phyloP scores from a whole-genome alignment of 2,329 filamentous ascomycete species.

The Annulohypoxylon truncatum region DNA sequence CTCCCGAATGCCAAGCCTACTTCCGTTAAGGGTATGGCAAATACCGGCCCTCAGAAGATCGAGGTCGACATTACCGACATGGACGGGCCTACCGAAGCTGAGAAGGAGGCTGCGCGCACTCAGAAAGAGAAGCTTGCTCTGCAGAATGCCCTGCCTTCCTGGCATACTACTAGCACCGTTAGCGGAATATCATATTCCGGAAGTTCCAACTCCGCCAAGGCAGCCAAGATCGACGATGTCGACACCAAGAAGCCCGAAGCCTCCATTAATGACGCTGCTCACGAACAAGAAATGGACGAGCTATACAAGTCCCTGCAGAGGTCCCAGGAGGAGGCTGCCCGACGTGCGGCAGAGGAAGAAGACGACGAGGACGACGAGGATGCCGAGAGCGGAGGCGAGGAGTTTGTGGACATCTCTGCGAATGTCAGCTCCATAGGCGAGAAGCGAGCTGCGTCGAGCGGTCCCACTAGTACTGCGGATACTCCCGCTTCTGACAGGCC shows the following conservation, averaged over 20 bases:
- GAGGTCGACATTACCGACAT: slow-evolving; percentile 75
- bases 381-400: slow-evolving; percentile 47
- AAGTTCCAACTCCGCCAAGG: slow-evolving; percentile 47
- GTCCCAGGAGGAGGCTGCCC: slow-evolving; percentile 63
- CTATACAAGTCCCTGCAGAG: slow-evolving; percentile 76
- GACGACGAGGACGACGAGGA: slow-evolving; percentile 57
- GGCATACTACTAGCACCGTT: slow-evolving; percentile 78
- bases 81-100: slow-evolving; percentile 73
- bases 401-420: slow-evolving; percentile 53
- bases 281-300: slow-evolving; percentile 70
- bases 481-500: slow-evolving; percentile 54
- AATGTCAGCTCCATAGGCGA: slow-evolving; percentile 45
- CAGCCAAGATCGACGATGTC: slow-evolving; percentile 58
- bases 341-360: slow-evolving; percentile 61
- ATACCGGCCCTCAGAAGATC: slow-evolving; percentile 75
- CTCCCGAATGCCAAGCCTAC: slow-evolving; percentile 70
- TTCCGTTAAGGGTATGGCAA: slow-evolving; percentile 75
- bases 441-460: slow-evolving; percentile 47
- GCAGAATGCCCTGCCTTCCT: slow-evolving; percentile 76
- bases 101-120: slow-evolving; percentile 72
- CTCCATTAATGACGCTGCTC: slow-evolving; percentile 57
- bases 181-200: slow-evolving; percentile 68
- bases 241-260: slow-evolving; percentile 60
- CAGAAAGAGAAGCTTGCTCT: slow-evolving; percentile 72
- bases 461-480: slow-evolving; percentile 48